Evolutionary conservation across 2,329 filamentous ascomycete species (phyloP).

Genomic region (Lachnum nothofagi): DNA sequence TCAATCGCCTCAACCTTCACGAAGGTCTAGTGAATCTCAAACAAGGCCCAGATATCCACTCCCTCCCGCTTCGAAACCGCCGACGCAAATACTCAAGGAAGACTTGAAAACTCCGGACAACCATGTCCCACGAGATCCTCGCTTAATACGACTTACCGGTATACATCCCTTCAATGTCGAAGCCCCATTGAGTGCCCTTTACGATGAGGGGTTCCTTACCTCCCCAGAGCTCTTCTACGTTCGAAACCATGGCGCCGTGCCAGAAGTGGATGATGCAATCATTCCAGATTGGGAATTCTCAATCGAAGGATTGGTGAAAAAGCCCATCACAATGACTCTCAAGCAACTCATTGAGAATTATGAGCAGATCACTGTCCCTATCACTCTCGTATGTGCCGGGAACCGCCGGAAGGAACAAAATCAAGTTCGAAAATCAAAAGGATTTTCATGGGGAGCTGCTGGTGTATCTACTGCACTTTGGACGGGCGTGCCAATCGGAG

Average conservation of each 20-base stretch:
- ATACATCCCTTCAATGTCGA: slow-evolving; percentile 90
- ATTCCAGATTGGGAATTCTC: slow-evolving; percentile 76
- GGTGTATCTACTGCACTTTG: slow-evolving; percentile 83
- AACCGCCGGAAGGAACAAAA: slow-evolving; percentile 94
- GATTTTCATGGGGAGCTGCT: slow-evolving; percentile 89
- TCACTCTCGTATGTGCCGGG: slow-evolving; percentile 87
- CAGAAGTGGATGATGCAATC: slow-evolving; percentile 65
- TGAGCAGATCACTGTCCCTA: slow-evolving; percentile 76
- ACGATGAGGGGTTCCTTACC: slow-evolving; percentile 76
- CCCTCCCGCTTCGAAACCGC: slow-evolving; percentile 56
- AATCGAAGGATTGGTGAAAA: slow-evolving; percentile 77
- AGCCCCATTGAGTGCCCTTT: slow-evolving; percentile 72
- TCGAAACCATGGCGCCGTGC: slow-evolving; percentile 81
- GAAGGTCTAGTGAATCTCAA: slow-evolving; percentile 14
- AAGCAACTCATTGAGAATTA: slow-evolving; percentile 68
- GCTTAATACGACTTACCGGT: slow-evolving; percentile 80
- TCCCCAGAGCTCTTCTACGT: slow-evolving; percentile 87
- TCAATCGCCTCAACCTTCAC: slow-evolving; percentile 16
- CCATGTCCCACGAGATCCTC: slow-evolving; percentile 73
- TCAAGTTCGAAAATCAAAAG: slow-evolving; percentile 81
- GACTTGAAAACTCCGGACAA: slow-evolving; percentile 79
- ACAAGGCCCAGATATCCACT: slow-evolving; percentile 43
- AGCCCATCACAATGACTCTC: slow-evolving; percentile 67
- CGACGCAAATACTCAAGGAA: slow-evolving; percentile 61
- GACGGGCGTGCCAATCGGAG: slow-evolving; percentile 72